phyloP scores from a whole-genome alignment of 371 early-diverging fungal genomes.

The Saksenaea vasiformis region DNA sequence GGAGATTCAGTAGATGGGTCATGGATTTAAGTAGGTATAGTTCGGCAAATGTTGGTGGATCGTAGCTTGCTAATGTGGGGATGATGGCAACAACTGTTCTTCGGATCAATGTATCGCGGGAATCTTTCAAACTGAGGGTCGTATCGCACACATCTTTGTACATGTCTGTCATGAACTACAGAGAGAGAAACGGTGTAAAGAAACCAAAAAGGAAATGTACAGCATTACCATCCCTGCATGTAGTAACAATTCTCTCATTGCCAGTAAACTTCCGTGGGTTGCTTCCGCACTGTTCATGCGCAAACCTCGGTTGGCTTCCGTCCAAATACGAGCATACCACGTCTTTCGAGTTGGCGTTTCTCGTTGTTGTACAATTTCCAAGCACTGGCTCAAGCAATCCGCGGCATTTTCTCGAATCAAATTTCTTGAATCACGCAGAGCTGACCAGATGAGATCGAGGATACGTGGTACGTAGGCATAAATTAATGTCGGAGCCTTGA shows the following conservation, averaged over 20 bases:
- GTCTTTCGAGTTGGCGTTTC: slow-evolving; percentile 70
- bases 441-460: slow-evolving; percentile 87
- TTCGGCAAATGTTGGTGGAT: slow-evolving; percentile 76
- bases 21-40: slow-evolving; percentile 75
- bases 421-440: slow-evolving; percentile 82
- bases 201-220: neutral
- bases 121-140: slow-evolving; percentile 79
- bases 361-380: slow-evolving; percentile 81
- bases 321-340: slow-evolving; percentile 83
- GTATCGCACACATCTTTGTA: slow-evolving; percentile 80
- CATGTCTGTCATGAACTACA: slow-evolving; percentile 81
- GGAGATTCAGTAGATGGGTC: slow-evolving; percentile 72
- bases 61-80: slow-evolving; percentile 83
- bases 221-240: slow-evolving; percentile 80
- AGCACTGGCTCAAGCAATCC: slow-evolving; percentile 82
- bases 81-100: slow-evolving; percentile 84
- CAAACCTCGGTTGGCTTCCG: slow-evolving; percentile 83
- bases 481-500: slow-evolving; percentile 84
- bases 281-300: slow-evolving; percentile 74
- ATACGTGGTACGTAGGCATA: slow-evolving; percentile 86
- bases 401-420: slow-evolving; percentile 87
- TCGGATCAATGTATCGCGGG: slow-evolving; percentile 81
- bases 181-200: neutral
- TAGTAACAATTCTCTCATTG: slow-evolving; percentile 77
- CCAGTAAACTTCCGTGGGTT: slow-evolving; percentile 89